Percentiles rank a stretch among this genome's conserved stretches.
Evolutionary conservation across 495 filamentous ascomycete species (phyloP).

Genomic region (Aspergillus sclerotioniger): DNA sequence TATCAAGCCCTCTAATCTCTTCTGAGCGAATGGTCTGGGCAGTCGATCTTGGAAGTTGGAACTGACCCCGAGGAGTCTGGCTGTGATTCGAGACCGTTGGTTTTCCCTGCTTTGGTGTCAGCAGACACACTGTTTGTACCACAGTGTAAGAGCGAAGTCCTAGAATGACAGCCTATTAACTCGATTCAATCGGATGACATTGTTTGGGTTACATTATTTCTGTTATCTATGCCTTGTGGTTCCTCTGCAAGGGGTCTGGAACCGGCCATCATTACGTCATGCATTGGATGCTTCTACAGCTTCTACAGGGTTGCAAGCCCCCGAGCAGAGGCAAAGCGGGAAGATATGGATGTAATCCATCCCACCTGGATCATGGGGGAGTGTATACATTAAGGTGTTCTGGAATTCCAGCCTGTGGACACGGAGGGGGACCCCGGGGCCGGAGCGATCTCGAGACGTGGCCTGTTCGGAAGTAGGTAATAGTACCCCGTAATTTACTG

Average conservation of each 20-base stretch:
- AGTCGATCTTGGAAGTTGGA: not conserved
- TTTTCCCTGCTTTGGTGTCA: not conserved
- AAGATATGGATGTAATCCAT: too few species aligned
- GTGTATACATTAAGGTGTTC: too few species aligned
- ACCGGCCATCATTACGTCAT: not conserved
- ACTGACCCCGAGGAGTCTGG: not conserved
- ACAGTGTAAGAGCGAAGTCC: not conserved
- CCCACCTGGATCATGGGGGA: too few species aligned
- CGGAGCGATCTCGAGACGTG: constrained; percentile 20
- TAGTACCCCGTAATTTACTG: not conserved
- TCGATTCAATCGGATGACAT: not conserved
- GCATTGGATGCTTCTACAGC: not conserved
- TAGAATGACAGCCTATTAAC: not conserved
- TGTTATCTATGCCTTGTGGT: not conserved
- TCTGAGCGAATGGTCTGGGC: too few species aligned
- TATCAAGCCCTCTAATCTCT: not conserved
- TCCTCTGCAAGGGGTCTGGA: not conserved
- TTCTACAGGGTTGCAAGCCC: not conserved
- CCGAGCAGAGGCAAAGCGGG: not conserved
- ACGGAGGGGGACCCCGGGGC: constrained; percentile 9
- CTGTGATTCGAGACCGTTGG: not conserved
- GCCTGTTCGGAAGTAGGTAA: constrained; percentile 24
- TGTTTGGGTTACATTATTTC: not conserved
- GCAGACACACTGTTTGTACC: not conserved
- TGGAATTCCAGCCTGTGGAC: not conserved